These are phyloP conservation scores for Globisporangium nunn DNA, from an alignment of 352 stramenopile genomes.

Conservation along the genomic window DNA sequence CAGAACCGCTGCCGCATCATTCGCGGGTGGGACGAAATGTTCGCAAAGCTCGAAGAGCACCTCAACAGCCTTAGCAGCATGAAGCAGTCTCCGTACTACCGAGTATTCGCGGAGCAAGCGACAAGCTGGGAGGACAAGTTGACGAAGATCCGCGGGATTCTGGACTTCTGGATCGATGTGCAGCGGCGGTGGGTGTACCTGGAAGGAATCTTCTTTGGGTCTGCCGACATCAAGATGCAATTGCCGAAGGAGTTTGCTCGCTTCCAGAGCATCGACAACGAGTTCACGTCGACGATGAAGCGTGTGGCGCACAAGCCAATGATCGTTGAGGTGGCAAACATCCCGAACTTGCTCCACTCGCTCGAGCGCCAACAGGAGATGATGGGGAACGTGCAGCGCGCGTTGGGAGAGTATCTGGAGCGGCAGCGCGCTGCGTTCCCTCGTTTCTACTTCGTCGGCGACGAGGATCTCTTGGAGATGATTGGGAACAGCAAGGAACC, in stretches of 20 bases:
- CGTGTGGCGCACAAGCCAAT: conserved; percentile 94
- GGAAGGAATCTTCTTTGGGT: conserved; percentile 99
- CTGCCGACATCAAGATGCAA: conserved; percentile 98
- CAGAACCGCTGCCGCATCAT: conserved; percentile 96
- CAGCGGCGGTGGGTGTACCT: conserved; percentile 99
- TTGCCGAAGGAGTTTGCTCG: conserved; percentile 96
- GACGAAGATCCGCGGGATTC: conserved; percentile 93
- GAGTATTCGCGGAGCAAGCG: conserved; percentile 96
- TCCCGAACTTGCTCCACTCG: conserved; percentile 88
- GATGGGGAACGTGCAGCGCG: conserved; percentile 99
- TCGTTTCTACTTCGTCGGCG: conserved; percentile 99
- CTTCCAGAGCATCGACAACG: conserved; percentile 98
- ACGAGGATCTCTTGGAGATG: conserved; percentile 99
- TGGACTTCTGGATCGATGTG: conserved; percentile 99
- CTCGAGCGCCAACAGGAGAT: conserved; percentile 94
- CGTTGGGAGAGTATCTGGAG: conserved; percentile 99
- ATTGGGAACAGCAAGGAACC: conserved; percentile 99
- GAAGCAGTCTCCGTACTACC: conserved; percentile 99
- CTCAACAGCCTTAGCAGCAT: conserved; percentile 97
- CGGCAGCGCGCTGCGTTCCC: conserved; percentile 94
- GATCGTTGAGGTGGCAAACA: conserved; percentile 92
- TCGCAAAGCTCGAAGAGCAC: conserved; percentile 99
- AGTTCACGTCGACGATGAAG: conserved; percentile 99
- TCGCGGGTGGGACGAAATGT: conserved; percentile 98
- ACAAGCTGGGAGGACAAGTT: conserved; percentile 97